phyloP scores from a whole-genome alignment of 2,329 filamentous ascomycete species.

The Cladosporium sp. region DNA sequence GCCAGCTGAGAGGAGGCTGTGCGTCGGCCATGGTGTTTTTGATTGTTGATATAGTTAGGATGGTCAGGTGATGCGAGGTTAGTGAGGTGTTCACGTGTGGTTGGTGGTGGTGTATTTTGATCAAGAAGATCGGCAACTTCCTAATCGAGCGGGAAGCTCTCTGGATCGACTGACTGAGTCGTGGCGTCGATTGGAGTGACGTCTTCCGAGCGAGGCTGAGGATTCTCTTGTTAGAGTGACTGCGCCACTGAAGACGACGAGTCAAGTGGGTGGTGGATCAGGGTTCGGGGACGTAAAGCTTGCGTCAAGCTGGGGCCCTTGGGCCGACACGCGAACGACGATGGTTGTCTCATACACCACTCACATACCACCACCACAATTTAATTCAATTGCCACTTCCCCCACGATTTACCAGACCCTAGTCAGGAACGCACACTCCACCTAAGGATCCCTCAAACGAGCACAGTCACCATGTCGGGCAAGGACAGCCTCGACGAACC shows the following conservation, averaged over 20 bases:
- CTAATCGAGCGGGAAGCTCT: slow-evolving; percentile 14
- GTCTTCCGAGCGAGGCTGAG: slow-evolving; percentile 3
- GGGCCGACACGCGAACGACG: slow-evolving; percentile 17
- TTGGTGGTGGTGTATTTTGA: background rate
- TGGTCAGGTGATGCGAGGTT: background rate
- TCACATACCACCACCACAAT: slow-evolving; percentile 3
- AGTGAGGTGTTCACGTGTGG: background rate
- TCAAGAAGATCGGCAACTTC: slow-evolving; percentile 8
- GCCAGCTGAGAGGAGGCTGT: slow-evolving; percentile 37
- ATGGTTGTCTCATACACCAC: slow-evolving; percentile 14
- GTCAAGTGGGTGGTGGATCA: background rate
- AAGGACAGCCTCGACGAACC: slow-evolving; percentile 27
- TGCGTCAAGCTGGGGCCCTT: background rate
- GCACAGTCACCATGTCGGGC: slow-evolving; percentile 28
- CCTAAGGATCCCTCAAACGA: background rate
- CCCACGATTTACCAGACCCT: background rate
- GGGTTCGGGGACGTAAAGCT: background rate
- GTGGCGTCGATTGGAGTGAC: slow-evolving; percentile 13
- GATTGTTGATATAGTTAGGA: background rate
- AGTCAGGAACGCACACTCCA: slow-evolving; percentile 2
- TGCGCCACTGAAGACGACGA: slow-evolving; percentile 13
- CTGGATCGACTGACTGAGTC: background rate
- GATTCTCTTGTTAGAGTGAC: background rate
- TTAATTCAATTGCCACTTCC: background rate
- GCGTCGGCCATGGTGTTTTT: slow-evolving; percentile 32